phyloP scores from a whole-genome alignment of 768 basidiomycete species.

The Mycena chlorophos region DNA sequence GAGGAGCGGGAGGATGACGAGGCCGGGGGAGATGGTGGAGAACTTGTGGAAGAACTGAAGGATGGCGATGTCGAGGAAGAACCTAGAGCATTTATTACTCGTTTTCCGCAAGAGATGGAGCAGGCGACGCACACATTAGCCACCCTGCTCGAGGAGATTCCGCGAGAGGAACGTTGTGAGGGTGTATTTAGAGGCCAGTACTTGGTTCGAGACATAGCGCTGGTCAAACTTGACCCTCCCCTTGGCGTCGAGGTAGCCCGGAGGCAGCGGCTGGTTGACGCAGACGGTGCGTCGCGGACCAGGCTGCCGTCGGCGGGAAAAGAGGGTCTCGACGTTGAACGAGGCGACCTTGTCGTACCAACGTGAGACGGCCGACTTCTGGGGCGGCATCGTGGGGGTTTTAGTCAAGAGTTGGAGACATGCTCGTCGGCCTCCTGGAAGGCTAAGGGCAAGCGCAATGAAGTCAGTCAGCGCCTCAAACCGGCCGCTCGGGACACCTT shows the following conservation, averaged over 20 bases:
- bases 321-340: slow-evolving; percentile 70
- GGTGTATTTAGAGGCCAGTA: slow-evolving; percentile 86
- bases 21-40: slow-evolving; percentile 90
- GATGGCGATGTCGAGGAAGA: slow-evolving; percentile 87
- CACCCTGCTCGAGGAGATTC: slow-evolving; percentile 86
- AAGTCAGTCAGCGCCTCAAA: background rate
- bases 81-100: slow-evolving; percentile 36
- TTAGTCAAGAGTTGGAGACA: background rate
- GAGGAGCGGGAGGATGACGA: slow-evolving; percentile 88
- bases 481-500: too few relatives aligned
- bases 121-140: slow-evolving; percentile 77
- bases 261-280: slow-evolving; percentile 67
- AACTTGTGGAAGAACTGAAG: slow-evolving; percentile 96
- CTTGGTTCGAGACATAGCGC: slow-evolving; percentile 71
- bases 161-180: slow-evolving; percentile 91
- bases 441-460: background rate
- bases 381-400: background rate
- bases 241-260: slow-evolving; percentile 57
- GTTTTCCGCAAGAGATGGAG: background rate
- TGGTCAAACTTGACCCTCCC: slow-evolving; percentile 57
- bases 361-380: slow-evolving; percentile 24
- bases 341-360: slow-evolving; percentile 46
- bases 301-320: slow-evolving; percentile 53
- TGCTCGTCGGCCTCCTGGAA: background rate
- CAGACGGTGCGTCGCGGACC: slow-evolving; percentile 62